Evolutionary conservation across 257 asterid genomes (phyloP).

Genomic region (Verbascum thapsus): DNA sequence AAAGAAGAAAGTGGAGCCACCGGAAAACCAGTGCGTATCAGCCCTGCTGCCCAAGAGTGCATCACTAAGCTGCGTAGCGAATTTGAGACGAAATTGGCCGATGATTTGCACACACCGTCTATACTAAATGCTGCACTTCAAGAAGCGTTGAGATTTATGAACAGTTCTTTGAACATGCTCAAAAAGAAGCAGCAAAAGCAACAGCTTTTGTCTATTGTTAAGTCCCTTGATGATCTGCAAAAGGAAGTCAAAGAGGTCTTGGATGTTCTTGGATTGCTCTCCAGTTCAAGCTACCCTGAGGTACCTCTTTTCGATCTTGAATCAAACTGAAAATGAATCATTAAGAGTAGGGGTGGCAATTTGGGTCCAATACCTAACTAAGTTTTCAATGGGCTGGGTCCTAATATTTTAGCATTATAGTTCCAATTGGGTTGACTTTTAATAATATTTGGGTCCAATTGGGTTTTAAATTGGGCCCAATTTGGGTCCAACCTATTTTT

Average conservation of each 20-base stretch:
- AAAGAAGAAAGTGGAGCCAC: conserved; percentile 42
- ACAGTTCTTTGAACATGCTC: conserved; percentile 48
- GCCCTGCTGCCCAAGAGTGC: conserved; percentile 53
- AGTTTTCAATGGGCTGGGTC: too few relatives aligned
- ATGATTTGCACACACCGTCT: conserved; percentile 82
- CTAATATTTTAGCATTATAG: too few relatives aligned
- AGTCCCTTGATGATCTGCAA: conserved; percentile 38
- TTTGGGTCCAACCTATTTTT: too few relatives aligned
- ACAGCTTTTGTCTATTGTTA: conserved; percentile 35
- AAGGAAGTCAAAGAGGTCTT: conserved; percentile 39
- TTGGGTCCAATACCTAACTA: too few relatives aligned
- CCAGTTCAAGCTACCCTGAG: conserved; percentile 38
- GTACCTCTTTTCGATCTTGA: conserved; percentile 21
- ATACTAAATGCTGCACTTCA: conserved; percentile 61
- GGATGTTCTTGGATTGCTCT: conserved; percentile 43
- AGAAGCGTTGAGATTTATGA: conserved; percentile 64
- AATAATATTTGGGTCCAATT: too few relatives aligned
- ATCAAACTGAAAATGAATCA: too few relatives aligned
- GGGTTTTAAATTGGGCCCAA: too few relatives aligned
- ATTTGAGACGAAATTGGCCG: conserved; percentile 63
- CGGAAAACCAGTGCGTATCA: conserved; percentile 40
- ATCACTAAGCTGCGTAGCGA: conserved; percentile 59
- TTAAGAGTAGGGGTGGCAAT: too few relatives aligned
- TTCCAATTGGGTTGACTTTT: too few relatives aligned
- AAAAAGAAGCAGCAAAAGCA: conserved; percentile 51